A percentile compares a stretch with the other conserved stretches of the same genome.
Evolutionary conservation across 2,329 filamentous ascomycete species (phyloP).

Genomic region (Fonsecaea monophora): DNA sequence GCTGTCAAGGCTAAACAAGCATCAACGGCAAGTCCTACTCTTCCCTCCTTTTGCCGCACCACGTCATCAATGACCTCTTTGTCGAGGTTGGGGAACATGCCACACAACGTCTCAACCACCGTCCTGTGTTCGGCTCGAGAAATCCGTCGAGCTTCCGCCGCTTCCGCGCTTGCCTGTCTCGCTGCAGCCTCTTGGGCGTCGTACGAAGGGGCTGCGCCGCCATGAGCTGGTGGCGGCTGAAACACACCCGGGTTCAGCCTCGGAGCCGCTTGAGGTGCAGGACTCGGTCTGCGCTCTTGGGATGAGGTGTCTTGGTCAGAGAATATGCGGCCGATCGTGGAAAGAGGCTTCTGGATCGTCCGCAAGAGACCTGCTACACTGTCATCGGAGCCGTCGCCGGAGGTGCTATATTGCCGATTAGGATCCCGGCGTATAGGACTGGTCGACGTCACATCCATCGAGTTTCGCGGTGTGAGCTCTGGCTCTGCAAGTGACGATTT

Average conservation of each 20-base stretch:
- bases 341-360: slow-evolving; percentile 88
- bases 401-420: slow-evolving; percentile 50
- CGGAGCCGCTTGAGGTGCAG: slow-evolving; percentile 46
- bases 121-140: slow-evolving; percentile 84
- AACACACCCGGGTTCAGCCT: slow-evolving; percentile 58
- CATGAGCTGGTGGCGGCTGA: slow-evolving; percentile 53
- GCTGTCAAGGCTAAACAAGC: slow-evolving; percentile 76
- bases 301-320: slow-evolving; percentile 65
- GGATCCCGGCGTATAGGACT: slow-evolving; percentile 50
- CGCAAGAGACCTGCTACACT: slow-evolving; percentile 84
- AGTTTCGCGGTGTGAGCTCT: slow-evolving; percentile 66
- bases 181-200: slow-evolving; percentile 87
- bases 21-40: slow-evolving; percentile 84
- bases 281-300: slow-evolving; percentile 43
- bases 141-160: slow-evolving; percentile 82
- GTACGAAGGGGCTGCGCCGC: slow-evolving; percentile 39
- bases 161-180: slow-evolving; percentile 86
- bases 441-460: slow-evolving; percentile 61
- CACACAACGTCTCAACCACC: slow-evolving; percentile 89
- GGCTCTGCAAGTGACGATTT: slow-evolving; percentile 60
- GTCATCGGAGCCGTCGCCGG: slow-evolving; percentile 69
- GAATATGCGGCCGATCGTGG: slow-evolving; percentile 93
- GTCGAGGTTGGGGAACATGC: slow-evolving; percentile 97
- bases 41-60: slow-evolving; percentile 92
- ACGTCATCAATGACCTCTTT: slow-evolving; percentile 95